Conservation (phyloP, 352 stramenopile genomes). For the Globisporangium alternatum region DNA sequence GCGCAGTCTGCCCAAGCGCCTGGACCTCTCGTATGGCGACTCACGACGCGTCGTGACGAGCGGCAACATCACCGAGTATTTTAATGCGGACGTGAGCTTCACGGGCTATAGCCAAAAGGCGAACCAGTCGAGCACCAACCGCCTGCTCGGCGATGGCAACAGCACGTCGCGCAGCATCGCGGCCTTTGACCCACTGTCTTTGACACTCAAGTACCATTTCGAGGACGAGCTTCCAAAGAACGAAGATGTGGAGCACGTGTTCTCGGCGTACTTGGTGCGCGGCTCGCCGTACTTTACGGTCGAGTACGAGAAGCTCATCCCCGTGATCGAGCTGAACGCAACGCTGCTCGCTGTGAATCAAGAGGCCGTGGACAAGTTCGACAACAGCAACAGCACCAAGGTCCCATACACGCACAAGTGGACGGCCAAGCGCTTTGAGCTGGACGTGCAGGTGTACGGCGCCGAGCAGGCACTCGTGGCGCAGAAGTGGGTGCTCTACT, state of each 20-base stretch:
- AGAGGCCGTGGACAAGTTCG: conserved; percentile 26
- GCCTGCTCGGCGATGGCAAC: conserved; percentile 59
- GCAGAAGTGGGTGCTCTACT: conserved; percentile 79
- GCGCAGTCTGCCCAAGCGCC: conserved; percentile 52
- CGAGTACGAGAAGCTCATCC: conserved; percentile 66
- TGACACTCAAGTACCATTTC: conserved; percentile 60
- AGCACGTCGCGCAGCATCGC: conserved; percentile 60
- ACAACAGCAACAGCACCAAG: conserved; percentile 19
- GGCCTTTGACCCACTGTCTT: conserved; percentile 65
- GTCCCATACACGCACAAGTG: conserved; percentile 39
- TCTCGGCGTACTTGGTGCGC: conserved; percentile 41
- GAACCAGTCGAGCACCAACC: conserved; percentile 17
- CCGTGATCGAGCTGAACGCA: conserved; percentile 70
- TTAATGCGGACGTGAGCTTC: conserved; percentile 75
- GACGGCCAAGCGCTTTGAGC: conserved; percentile 59
- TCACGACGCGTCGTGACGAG: conserved; percentile 61
- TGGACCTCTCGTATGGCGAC: conserved; percentile 85
- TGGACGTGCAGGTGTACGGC: conserved; percentile 70
- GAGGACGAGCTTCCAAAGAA: conserved; percentile 25
- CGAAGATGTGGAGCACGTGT: conserved; percentile 23
- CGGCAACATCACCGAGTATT: conserved; percentile 71
- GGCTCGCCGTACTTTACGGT: conserved; percentile 81
- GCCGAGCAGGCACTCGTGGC: conserved; percentile 18
- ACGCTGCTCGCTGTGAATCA: conserved; percentile 57
- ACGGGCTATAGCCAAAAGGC: conserved; percentile 51